A percentile compares a stretch with the other conserved stretches of the same genome.
phyloP scores from a whole-genome alignment of 2,329 filamentous ascomycete species.

The Penicillium digitatum region DNA sequence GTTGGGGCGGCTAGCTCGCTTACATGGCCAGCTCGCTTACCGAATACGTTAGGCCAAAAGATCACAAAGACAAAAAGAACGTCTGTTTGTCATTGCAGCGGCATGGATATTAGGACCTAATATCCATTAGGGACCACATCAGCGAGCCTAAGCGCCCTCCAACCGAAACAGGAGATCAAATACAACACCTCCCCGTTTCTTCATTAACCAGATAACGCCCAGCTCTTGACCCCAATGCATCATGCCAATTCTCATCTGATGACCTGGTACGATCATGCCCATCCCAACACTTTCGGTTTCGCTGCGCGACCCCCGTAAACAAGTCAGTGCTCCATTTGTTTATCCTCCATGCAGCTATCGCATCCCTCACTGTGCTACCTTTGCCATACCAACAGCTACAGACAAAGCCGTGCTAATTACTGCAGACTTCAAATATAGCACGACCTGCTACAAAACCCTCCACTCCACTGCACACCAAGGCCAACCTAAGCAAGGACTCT shows the following conservation, averaged over 20 bases:
- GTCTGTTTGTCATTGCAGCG: no score
- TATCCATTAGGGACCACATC: no score
- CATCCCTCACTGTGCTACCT: constrained; percentile 9
- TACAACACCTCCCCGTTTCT: not conserved
- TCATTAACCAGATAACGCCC: not conserved
- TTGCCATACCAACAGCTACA: not conserved
- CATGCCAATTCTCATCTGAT: not conserved
- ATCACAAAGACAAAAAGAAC: no score
- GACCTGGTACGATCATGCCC: constrained; percentile 28
- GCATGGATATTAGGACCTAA: no score
- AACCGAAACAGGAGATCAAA: no score
- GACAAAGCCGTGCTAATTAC: constrained; percentile 2
- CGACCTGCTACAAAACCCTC: constrained; percentile 19
- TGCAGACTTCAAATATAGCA: constrained; percentile 25
- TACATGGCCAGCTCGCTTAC: no score
- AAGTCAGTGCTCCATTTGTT: constrained; percentile 22
- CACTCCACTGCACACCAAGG: not conserved
- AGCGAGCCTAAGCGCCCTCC: no score
- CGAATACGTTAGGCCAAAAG: no score
- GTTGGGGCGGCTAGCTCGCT: no score
- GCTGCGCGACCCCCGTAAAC: constrained; percentile 34
- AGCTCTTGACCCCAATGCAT: not conserved
- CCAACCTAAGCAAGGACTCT: constrained; percentile 13
- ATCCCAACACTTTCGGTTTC: constrained; percentile 39
- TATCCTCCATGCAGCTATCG: constrained; percentile 13